Evolutionary conservation across 2,329 filamentous ascomycete genomes (phyloP), one percentile per base, ranked within the genome.

Genomic region (Phyllosticta citrichinensis): DNA sequence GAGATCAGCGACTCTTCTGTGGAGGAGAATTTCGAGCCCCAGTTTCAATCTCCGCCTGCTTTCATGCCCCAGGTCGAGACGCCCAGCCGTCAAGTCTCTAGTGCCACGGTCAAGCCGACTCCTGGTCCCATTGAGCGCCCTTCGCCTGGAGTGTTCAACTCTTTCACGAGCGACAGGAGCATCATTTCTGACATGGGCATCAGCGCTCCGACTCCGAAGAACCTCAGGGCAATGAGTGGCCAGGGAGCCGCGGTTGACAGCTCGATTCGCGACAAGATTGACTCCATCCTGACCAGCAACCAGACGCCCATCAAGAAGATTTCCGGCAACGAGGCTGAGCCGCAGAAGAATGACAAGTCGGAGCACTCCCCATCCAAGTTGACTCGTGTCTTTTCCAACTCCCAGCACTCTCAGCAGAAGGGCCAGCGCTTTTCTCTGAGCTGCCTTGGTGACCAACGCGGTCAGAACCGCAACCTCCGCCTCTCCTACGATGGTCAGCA

Each of bases 401-500:
- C 62, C 63, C 5, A 66, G 65, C 57, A 67, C 68, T 24, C 63
- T 68, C 40, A 67, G 68, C 56, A 71, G 68, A 56, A 69, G 64
- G 66, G 66, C 53, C 67, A 66, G 8, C 52, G 63, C 65, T n/a
- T 64, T 67, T 20, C 57, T 65, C 20, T 66, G 51, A 55, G 62
- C 61, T 66, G 68, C 57, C 63, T 65, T 25, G 65, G 66, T 62
- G 64, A 67, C 63, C 58, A 61, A 22, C 54, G 60, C 60, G 64
- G 66, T 62, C 60, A 61, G 55, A 55, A 30, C 56, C 60, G 60
- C 56, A 64, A 69, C 58, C 66, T 67, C 56, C 62, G 71, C 53
- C 71, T 69, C 63, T 70, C 70, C 22, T 65, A 73, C 56, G 73
- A 75, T 61, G 73, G 73, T 40, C 35, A 70, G 73, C 9, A 70